A percentile compares a stretch with the other conserved stretches of the same genome.
phyloP scores from a whole-genome alignment of 169 alveolate species.

The Ophryocystis elektroscirrha region DNA sequence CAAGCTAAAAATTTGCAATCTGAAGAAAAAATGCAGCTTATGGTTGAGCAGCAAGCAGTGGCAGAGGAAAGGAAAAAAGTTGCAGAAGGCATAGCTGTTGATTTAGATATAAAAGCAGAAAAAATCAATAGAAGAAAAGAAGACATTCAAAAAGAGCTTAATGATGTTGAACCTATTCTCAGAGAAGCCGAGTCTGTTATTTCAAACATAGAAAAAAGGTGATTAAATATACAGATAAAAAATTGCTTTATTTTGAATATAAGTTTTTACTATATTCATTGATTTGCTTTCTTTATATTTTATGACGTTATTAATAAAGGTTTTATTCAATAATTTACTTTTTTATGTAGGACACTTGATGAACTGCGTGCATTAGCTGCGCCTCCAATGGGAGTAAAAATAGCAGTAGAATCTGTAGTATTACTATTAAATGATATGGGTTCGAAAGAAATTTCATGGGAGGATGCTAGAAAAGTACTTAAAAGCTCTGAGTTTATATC shows the following conservation, averaged over 20 bases:
- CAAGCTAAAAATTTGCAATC: slow-evolving; percentile 76
- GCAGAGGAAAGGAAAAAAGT: slow-evolving; percentile 72
- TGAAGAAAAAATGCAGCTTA: slow-evolving; percentile 63
- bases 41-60: slow-evolving; percentile 71
- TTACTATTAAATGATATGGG: slow-evolving; percentile 48
- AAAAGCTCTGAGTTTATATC: slow-evolving; percentile 64
- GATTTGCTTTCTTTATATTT: no score
- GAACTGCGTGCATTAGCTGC: slow-evolving; percentile 65
- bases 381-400: slow-evolving; percentile 79
- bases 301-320: no score
- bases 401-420: slow-evolving; percentile 73
- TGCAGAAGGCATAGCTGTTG: slow-evolving; percentile 53
- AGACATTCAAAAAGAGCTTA: slow-evolving; percentile 60
- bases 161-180: slow-evolving; percentile 79
- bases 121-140: slow-evolving; percentile 55
- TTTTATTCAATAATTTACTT: no score
- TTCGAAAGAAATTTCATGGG: slow-evolving; percentile 68
- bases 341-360: slow-evolving; percentile 29
- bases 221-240: slow-evolving; percentile 26
- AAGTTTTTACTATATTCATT: no score
- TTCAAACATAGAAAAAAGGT: slow-evolving; percentile 59
- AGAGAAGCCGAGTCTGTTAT: slow-evolving; percentile 75
- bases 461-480: slow-evolving; percentile 58
- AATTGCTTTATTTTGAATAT: no score
- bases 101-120: slow-evolving; percentile 59